Evolutionary conservation across 2,329 filamentous ascomycete species (phyloP), one percentile per base, ranked within the genome.

Genomic region (Fusarium veterinarium): DNA sequence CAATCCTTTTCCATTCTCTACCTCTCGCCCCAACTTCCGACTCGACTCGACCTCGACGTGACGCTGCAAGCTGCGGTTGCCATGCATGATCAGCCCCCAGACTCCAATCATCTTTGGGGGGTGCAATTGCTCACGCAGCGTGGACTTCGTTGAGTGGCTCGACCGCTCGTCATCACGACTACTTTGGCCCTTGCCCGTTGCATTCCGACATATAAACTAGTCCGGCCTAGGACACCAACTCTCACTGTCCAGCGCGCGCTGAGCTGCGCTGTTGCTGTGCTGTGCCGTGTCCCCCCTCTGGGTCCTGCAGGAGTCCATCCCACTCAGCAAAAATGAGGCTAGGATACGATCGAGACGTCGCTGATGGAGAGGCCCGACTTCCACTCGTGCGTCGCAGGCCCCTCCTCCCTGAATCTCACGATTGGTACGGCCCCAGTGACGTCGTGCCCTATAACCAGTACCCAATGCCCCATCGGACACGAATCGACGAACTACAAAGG

Each of bases 401-500:
- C 56, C 70, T 76, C 67, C 68, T 72, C 68, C 46, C 69, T 66
- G 67, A 65, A 48, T 66, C 71, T 66, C 74, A 68, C 69, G 76
- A 78, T 68, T 77, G 76, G 76, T 73, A 79, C 73, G 67, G 61
- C 64, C 67, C 61, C 42, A 53, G 74, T 75, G 73, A 77, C 71
- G 77, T 77, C 67, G 69, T 64, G 60, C 73, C 73, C 72, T 76
- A 76, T 65, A 35, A 31, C 55, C 55, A 48, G 55, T 75, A 76
- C 69, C 75, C 77, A 69, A 71, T 71, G 70, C 76, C 79, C 75
- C 77, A 76, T 76, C 69, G 72, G 65, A 73, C 75, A 56, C 76
- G 68, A 60, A 56, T 77, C 69, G 60, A 72, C 55, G 72, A 76
- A 74, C 64, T 81, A 80, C 79, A 81, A 77, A 81, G 79, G 62